A percentile compares a stretch with the other conserved stretches of the same genome.
phyloP scores from a whole-genome alignment of 2,329 filamentous ascomycete species.

The Cytospora piceae region DNA sequence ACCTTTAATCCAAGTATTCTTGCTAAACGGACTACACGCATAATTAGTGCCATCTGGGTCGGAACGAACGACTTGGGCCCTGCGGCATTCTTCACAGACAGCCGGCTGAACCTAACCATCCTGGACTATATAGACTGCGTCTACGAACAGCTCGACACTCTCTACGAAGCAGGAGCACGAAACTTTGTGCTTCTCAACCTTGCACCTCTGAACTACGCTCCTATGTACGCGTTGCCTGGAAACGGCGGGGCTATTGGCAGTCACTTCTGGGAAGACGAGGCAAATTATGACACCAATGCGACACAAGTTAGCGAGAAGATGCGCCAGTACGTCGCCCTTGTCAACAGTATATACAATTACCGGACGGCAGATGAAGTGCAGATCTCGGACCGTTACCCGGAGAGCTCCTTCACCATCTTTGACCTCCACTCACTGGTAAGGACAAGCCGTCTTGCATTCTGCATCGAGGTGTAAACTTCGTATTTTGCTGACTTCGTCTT shows the following conservation, averaged over 20 bases:
- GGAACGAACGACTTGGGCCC: constrained; percentile 65
- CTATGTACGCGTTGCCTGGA: constrained; percentile 54
- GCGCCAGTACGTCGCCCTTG: constrained; percentile 52
- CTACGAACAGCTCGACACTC: constrained; percentile 49
- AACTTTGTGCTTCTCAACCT: constrained; percentile 62
- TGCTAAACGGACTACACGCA: neutral
- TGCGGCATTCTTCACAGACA: constrained; percentile 56
- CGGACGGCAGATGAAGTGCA: constrained; percentile 51
- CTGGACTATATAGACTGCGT: constrained; percentile 59
- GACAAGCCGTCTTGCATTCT: neutral
- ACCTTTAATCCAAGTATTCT: neutral
- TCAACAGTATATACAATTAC: constrained; percentile 57
- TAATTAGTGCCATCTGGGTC: constrained; percentile 55
- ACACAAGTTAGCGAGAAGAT: constrained; percentile 56
- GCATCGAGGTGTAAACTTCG: neutral
- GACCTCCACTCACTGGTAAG: constrained; percentile 56
- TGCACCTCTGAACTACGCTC: constrained; percentile 56
- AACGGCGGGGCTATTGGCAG: constrained; percentile 48
- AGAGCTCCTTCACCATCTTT: constrained; percentile 56
- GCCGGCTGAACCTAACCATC: constrained; percentile 52
- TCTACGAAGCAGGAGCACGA: constrained; percentile 57
- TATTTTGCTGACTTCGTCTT: neutral
- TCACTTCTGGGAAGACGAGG: constrained; percentile 51
- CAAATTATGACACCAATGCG: constrained; percentile 44
- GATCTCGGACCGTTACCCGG: constrained; percentile 48